Base-by-base conservation (phyloP, 805 yeast species). In the Jamesozyma lodderae region DNA sequence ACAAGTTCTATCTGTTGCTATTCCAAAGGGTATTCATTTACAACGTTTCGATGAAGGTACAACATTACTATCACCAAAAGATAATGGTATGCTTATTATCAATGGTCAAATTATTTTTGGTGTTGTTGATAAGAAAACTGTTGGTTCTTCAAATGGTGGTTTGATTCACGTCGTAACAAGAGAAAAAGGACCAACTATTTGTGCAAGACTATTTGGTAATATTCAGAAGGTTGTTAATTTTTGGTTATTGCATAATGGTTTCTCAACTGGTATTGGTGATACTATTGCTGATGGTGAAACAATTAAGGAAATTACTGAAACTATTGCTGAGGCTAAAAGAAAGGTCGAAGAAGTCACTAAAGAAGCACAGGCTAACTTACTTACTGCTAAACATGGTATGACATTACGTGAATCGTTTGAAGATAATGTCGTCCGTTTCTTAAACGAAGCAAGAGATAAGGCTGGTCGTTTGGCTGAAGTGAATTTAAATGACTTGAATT, bases 321-420 rank as follows among this genome's bases (percentile, higher is more conserved):
- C 97, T 3, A 92, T 92, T 62, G 79, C 85, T 36, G 85, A 79
- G 44, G 98, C 98, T 13, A 94, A 94, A 63, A 75, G 73, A 33
- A 86, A 90, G 67, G 99, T 92, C 28, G 96, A 90, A 59, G 92
- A 83, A 53, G 90, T 90, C 38, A 90, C 92, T 43, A 66, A 75
- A 50, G 95, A 86, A 57, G 98, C 97, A 2, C 97, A 92, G 60
- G 79, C 75, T 32, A 90, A 92, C 57, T 70, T 72, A 43, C 69
- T 92, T 49, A 85, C 86, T 30, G 95, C 96, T 22, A 96, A 92
- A 60, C 97, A 96, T 22, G 99, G 99, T 81, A 92, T 92, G 99
- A 92, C 99, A 2, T 72, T 92, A 50, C 81, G 99, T 67, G 98
- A 92, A 64, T 87, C 97, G 15, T 92, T 92, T 55, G 99, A 92